Percentiles rank a stretch among this genome's conserved stretches.
Conservation (phyloP, 192 early-diverging fungal species). For the Gryganskiella cystojenkinii region DNA sequence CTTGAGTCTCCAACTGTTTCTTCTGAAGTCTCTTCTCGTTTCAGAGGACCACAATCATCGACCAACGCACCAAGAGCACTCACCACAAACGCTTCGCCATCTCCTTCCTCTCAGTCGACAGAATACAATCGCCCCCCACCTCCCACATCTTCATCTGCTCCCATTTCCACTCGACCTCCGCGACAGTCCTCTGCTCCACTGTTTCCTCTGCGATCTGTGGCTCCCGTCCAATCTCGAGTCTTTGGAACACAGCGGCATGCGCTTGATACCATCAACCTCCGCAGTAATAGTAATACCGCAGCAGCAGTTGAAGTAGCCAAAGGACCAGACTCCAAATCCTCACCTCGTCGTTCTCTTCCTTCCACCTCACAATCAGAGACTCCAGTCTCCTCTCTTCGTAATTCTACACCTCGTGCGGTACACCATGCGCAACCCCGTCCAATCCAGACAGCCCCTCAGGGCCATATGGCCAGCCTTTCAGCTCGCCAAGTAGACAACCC, state of each 20-base stretch:
- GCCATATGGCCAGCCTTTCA: too few relatives aligned
- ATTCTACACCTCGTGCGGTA: too few relatives aligned
- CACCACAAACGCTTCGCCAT: background rate
- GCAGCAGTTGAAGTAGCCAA: background rate
- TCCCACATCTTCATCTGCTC: background rate
- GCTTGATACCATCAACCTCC: constrained; percentile 22
- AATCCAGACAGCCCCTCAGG: background rate
- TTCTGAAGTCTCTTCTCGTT: background rate
- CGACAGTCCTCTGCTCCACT: constrained; percentile 11
- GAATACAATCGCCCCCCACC: background rate
- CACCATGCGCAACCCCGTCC: background rate
- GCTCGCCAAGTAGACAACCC: too few relatives aligned
- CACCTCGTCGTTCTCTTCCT: background rate
- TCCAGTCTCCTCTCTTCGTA: background rate
- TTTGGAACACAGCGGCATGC: constrained; percentile 43
- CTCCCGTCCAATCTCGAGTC: constrained; percentile 30
- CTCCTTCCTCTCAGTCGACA: background rate
- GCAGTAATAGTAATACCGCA: constrained; percentile 7
- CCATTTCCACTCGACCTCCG: background rate
- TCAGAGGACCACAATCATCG: background rate
- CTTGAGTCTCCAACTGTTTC: constrained; percentile 14
- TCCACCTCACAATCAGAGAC: background rate
- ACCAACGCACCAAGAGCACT: background rate
- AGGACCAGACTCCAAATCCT: background rate
- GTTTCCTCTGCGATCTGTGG: constrained; percentile 40